A percentile compares a stretch with the other conserved stretches of the same genome.
Conservation (phyloP, 2,329 filamentous ascomycete genomes). For the Exophiala spinifera region DNA sequence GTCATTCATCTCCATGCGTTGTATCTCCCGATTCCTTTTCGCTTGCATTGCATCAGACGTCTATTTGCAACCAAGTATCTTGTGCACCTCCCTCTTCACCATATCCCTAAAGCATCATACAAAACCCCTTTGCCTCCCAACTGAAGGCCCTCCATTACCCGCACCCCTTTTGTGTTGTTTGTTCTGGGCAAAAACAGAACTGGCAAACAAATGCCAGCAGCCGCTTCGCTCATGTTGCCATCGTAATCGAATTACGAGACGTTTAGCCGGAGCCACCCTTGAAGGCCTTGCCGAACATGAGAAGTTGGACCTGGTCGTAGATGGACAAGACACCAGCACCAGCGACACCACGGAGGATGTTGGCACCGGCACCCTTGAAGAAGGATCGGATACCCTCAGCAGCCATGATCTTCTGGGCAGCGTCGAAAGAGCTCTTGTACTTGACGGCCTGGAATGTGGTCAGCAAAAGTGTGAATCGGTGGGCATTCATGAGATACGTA, state of each 20-base stretch:
- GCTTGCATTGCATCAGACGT: constrained; percentile 11
- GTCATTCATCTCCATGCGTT: constrained; percentile 9
- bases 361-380: constrained; percentile 99
- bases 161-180: constrained; percentile 1
- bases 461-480: constrained; percentile 1
- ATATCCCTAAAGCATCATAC: constrained; percentile 6
- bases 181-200: not conserved
- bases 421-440: constrained; percentile 96
- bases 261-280: constrained; percentile 52
- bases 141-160: constrained; percentile 14
- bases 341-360: constrained; percentile 99
- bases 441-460: constrained; percentile 80
- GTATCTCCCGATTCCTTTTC: constrained; percentile 1
- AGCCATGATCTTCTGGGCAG: constrained; percentile 92
- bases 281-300: constrained; percentile 99
- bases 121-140: constrained; percentile 8
- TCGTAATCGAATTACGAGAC: constrained; percentile 15
- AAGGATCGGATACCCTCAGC: constrained; percentile 96
- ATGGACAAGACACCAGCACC: constrained; percentile 99
- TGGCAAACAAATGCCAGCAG: not conserved
- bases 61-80: constrained; percentile 13
- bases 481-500: constrained; percentile 38
- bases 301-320: constrained; percentile 90
- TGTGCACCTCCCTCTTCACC: not conserved
- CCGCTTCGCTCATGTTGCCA: constrained; percentile 1